phyloP scores from a whole-genome alignment of 2,329 filamentous ascomycete species.

The Aspergillus japonicus region DNA sequence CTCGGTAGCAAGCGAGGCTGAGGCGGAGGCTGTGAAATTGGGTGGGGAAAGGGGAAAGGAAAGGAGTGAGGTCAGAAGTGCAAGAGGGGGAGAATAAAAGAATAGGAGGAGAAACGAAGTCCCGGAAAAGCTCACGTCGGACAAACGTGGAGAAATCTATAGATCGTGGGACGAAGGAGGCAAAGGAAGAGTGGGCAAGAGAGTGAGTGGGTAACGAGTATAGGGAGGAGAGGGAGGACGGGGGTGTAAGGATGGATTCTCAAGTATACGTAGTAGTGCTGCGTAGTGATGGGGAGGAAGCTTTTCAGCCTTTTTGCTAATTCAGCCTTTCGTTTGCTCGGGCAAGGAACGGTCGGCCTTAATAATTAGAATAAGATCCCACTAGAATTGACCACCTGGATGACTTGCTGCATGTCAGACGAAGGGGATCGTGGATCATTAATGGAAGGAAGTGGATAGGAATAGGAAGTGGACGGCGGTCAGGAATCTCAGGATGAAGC shows the following conservation, averaged over 20 bases:
- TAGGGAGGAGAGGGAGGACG: neutral
- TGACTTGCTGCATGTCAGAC: constrained; percentile 6
- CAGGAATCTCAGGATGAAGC: neutral
- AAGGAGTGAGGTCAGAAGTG: constrained; percentile 3
- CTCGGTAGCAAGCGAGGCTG: constrained; percentile 6
- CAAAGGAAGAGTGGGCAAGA: neutral
- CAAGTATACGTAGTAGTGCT: neutral
- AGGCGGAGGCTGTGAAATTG: neutral
- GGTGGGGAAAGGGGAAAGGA: neutral
- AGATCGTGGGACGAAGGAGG: neutral
- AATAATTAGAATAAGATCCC: neutral
- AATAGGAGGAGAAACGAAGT: neutral
- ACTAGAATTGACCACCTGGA: neutral
- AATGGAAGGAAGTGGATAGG: neutral
- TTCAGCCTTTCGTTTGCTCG: too few species aligned
- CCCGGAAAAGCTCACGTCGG: neutral
- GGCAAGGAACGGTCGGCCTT: neutral
- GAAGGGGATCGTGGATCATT: neutral
- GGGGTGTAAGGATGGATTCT: neutral
- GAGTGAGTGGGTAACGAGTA: neutral
- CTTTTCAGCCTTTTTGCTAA: neutral
- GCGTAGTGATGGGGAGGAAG: neutral
- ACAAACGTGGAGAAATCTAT: neutral
- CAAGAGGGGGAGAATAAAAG: neutral
- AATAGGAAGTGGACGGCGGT: neutral